These are phyloP conservation scores for Oryza rufipogon DNA, from an alignment of 176 grass and related monocot species.

Conservation along the genomic window DNA sequence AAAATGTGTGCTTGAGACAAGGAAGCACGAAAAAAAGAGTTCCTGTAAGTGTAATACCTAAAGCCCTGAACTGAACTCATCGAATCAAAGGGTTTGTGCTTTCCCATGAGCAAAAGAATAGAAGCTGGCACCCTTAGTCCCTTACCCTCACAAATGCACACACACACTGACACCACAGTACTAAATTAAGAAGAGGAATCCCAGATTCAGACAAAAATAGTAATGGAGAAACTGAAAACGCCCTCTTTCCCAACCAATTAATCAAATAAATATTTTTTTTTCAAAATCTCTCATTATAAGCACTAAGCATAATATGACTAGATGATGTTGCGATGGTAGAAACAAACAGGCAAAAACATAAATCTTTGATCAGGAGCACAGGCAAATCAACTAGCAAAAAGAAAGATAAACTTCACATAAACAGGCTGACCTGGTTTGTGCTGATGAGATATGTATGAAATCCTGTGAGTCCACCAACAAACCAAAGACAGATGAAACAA, in stretches of 20 bases:
- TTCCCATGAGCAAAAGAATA: constrained; percentile 14
- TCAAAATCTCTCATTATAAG: constrained; percentile 20
- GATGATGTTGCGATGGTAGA: neutral
- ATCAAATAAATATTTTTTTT: neutral
- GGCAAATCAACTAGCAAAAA: constrained; percentile 27
- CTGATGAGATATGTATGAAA: constrained; percentile 85
- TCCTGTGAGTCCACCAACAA: constrained; percentile 78
- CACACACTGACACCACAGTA: neutral
- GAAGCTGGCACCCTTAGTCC: neutral
- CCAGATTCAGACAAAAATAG: constrained; percentile 4
- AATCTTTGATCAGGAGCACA: neutral
- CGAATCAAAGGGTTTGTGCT: neutral
- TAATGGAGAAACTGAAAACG: neutral
- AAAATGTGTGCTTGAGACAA: neutral
- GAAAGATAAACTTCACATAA: constrained; percentile 6
- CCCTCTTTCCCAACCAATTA: neutral
- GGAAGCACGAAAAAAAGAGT: neutral
- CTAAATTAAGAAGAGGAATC: neutral
- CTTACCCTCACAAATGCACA: neutral
- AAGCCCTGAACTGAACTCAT: neutral
- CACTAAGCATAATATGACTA: constrained; percentile 13
- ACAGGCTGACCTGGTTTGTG: constrained; percentile 68
- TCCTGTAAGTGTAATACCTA: neutral
- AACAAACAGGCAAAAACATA: constrained; percentile 12
- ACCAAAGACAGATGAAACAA: constrained; percentile 76